Percentiles rank a stretch among this genome's conserved stretches.
phyloP scores from a whole-genome alignment of 257 asterid genomes.

The Galeopsis tetrahit region DNA sequence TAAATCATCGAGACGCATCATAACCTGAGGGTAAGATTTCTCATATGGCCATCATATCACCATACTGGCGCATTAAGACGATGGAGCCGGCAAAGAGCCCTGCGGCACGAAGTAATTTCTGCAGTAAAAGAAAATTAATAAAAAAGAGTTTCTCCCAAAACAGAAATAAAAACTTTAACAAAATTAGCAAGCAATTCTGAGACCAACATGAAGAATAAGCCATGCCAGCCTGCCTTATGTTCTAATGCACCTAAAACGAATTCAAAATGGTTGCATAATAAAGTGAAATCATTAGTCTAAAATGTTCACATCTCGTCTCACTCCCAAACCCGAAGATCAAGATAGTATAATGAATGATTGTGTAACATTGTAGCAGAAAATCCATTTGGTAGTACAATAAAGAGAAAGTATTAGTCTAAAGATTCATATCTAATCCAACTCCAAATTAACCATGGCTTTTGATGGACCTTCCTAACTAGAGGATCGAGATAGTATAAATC shows the following conservation, averaged over 20 bases:
- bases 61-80: constrained; percentile 77
- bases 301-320: constrained; percentile 8
- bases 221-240: neutral
- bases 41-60: constrained; percentile 84
- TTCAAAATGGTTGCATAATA: neutral
- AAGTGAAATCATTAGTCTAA: constrained; percentile 2
- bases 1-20: constrained; percentile 13
- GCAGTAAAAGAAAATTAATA: constrained; percentile 34
- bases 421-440: neutral
- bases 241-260: neutral
- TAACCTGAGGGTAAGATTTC: constrained; percentile 16
- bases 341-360: constrained; percentile 5
- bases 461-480: neutral
- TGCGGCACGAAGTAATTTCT: constrained; percentile 81
- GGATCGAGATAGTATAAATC: neutral
- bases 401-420: neutral
- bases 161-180: neutral
- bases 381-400: neutral
- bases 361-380: neutral
- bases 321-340: neutral
- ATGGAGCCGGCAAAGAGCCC: constrained; percentile 88
- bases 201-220: constrained; percentile 17
- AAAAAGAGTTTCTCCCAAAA: neutral
- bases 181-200: neutral
- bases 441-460: neutral